Evolutionary conservation across 2,329 filamentous ascomycete genomes (phyloP).

Genomic region (Akanthomyces uredinophilus): DNA sequence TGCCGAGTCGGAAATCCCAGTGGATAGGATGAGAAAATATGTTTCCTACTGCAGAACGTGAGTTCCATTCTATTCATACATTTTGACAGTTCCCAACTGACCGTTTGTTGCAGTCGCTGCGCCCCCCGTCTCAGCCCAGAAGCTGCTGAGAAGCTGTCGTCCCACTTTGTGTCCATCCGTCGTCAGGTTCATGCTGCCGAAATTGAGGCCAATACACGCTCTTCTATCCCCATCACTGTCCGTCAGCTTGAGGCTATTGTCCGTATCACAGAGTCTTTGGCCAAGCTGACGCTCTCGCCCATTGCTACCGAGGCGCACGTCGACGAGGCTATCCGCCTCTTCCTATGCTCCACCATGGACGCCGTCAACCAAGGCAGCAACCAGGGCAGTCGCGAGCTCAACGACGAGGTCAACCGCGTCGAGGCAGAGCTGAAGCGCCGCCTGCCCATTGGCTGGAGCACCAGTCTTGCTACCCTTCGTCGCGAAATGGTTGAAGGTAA

Average conservation of each 20-base stretch:
- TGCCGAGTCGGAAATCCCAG: slow-evolving; percentile 78
- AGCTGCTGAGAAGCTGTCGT: slow-evolving; percentile 92
- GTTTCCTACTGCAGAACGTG: slow-evolving; percentile 95
- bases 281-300: slow-evolving; percentile 81
- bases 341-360: slow-evolving; percentile 96
- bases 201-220: slow-evolving; percentile 81
- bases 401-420: slow-evolving; percentile 81
- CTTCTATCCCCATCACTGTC: slow-evolving; percentile 94
- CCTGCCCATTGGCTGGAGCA: slow-evolving; percentile 92
- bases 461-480: slow-evolving; percentile 77
- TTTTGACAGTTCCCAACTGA: slow-evolving; percentile 24
- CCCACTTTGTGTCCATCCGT: slow-evolving; percentile 94
- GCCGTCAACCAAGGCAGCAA: slow-evolving; percentile 87
- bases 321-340: slow-evolving; percentile 93
- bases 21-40: slow-evolving; percentile 97
- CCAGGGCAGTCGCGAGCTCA: slow-evolving; percentile 78
- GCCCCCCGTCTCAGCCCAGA: slow-evolving; percentile 85
- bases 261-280: slow-evolving; percentile 92
- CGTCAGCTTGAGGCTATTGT: slow-evolving; percentile 96
- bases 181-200: slow-evolving; percentile 90
- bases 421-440: slow-evolving; percentile 84
- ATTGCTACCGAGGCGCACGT: slow-evolving; percentile 88
- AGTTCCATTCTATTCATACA: slow-evolving; percentile 32
- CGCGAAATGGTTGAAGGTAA: slow-evolving; percentile 90
- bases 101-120: slow-evolving; percentile 58